These are phyloP conservation scores for Crassisporium funariophilum DNA, from an alignment of 768 basidiomycete genomes.

Conservation along the genomic window DNA sequence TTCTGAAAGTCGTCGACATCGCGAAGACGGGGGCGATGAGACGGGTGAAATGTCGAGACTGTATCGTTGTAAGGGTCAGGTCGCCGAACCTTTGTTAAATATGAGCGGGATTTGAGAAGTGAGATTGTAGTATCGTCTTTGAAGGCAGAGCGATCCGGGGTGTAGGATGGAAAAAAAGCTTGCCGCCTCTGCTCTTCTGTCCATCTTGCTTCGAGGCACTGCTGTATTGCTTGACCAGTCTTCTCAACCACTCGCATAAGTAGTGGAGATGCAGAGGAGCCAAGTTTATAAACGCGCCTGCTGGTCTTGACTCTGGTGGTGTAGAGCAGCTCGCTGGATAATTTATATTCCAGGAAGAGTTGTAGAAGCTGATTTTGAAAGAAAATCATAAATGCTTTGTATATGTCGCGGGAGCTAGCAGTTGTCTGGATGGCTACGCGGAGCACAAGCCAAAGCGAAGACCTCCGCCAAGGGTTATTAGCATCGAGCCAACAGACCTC, in stretches of 20 bases:
- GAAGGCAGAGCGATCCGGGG: constrained; percentile 26
- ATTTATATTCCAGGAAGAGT: constrained; percentile 16
- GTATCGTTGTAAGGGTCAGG: background rate
- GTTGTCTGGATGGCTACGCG: constrained; percentile 48
- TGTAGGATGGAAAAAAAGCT: constrained; percentile 24
- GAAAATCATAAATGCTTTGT: constrained; percentile 52
- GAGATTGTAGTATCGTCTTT: constrained; percentile 33
- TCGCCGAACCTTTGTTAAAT: constrained; percentile 25
- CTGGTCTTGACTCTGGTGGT: constrained; percentile 36
- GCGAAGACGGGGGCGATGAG: constrained; percentile 19
- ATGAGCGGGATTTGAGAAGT: constrained; percentile 27
- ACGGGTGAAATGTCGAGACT: constrained; percentile 18
- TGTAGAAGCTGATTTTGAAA: constrained; percentile 34
- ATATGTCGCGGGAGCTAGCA: constrained; percentile 26
- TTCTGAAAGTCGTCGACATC: constrained; percentile 7
- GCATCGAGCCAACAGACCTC: constrained; percentile 46
- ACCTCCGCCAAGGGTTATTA: constrained; percentile 49
- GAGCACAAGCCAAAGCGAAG: constrained; percentile 50
- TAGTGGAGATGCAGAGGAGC: constrained; percentile 19
- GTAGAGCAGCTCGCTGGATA: constrained; percentile 37
- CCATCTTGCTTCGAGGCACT: constrained; percentile 38
- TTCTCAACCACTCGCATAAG: constrained; percentile 21
- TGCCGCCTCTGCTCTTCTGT: constrained; percentile 25
- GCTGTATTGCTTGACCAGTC: constrained; percentile 18
- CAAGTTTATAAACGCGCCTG: constrained; percentile 40